A percentile compares a stretch with the other conserved stretches of the same genome.
Conservation (phyloP, 148 eudicot genomes). For the Mesembryanthemum crystallinum region DNA sequence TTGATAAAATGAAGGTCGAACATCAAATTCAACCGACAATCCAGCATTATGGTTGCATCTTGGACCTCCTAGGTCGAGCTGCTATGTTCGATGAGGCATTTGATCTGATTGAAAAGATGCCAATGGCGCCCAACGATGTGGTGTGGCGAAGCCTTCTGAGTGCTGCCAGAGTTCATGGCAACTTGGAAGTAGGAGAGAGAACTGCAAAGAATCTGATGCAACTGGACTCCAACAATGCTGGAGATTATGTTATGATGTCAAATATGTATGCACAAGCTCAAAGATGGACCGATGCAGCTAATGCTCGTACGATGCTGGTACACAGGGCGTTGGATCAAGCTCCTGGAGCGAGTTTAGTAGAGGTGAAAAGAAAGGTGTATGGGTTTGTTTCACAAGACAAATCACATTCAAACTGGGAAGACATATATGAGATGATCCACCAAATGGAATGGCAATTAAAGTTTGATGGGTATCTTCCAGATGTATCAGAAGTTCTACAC, state of each 20-base stretch:
- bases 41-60: slow-evolving; percentile 61
- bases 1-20: slow-evolving; percentile 42
- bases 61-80: slow-evolving; percentile 58
- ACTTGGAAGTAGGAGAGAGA: slow-evolving; percentile 44
- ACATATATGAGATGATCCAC: slow-evolving; percentile 53
- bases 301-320: slow-evolving; percentile 34
- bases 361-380: slow-evolving; percentile 42
- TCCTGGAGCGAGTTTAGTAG: slow-evolving; percentile 47
- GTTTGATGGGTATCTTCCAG: slow-evolving; percentile 61
- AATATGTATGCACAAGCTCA: slow-evolving; percentile 51
- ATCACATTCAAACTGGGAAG: slow-evolving; percentile 31
- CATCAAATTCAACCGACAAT: slow-evolving; percentile 45
- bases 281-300: slow-evolving; percentile 46
- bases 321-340: slow-evolving; percentile 34
- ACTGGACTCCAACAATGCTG: slow-evolving; percentile 28
- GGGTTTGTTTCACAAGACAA: slow-evolving; percentile 52
- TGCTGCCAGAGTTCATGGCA: slow-evolving; percentile 39
- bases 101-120: slow-evolving; percentile 45
- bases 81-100: slow-evolving; percentile 50
- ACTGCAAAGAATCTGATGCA: slow-evolving; percentile 37
- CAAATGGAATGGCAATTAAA: slow-evolving; percentile 78
- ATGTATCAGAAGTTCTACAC: slow-evolving; percentile 43
- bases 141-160: slow-evolving; percentile 55
- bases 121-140: slow-evolving; percentile 50
- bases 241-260: slow-evolving; percentile 50